A percentile compares a stretch with the other conserved stretches of the same genome.
These are phyloP conservation scores for Hygrophila difformis DNA, from an alignment of 257 asterid genomes.

Conservation along the genomic window DNA sequence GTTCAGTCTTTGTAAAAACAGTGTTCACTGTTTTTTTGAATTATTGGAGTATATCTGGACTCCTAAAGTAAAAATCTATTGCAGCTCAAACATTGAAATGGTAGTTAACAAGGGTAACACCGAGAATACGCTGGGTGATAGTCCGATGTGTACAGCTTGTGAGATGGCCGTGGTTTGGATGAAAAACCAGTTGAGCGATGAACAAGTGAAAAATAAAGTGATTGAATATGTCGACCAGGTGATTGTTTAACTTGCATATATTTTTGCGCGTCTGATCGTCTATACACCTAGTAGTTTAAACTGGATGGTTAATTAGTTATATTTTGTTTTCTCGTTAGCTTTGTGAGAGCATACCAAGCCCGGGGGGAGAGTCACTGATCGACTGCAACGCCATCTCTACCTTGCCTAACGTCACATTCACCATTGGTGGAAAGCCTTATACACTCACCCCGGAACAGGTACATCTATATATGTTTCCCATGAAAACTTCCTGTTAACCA, in stretches of 20 bases:
- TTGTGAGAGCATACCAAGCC: constrained; percentile 81
- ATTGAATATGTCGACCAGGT: constrained; percentile 76
- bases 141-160: constrained; percentile 66
- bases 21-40: too few relatives aligned
- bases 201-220: constrained; percentile 61
- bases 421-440: constrained; percentile 47
- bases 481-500: too few relatives aligned
- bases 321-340: constrained; percentile 51
- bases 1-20: too few relatives aligned
- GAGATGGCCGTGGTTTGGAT: constrained; percentile 97
- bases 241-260: constrained; percentile 1
- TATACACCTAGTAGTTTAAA: too few relatives aligned
- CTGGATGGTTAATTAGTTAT: too few relatives aligned
- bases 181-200: constrained; percentile 59
- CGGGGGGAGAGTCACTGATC: constrained; percentile 65
- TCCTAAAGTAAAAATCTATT: too few relatives aligned
- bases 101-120: constrained; percentile 43
- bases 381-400: constrained; percentile 50
- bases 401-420: constrained; percentile 68
- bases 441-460: constrained; percentile 88
- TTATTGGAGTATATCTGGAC: too few relatives aligned
- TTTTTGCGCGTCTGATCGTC: too few relatives aligned
- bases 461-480: neutral
- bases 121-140: constrained; percentile 33
- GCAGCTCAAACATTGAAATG: constrained; percentile 75